phyloP scores from a whole-genome alignment of 2,329 filamentous ascomycete genomes.

The Alternaria sp. region DNA sequence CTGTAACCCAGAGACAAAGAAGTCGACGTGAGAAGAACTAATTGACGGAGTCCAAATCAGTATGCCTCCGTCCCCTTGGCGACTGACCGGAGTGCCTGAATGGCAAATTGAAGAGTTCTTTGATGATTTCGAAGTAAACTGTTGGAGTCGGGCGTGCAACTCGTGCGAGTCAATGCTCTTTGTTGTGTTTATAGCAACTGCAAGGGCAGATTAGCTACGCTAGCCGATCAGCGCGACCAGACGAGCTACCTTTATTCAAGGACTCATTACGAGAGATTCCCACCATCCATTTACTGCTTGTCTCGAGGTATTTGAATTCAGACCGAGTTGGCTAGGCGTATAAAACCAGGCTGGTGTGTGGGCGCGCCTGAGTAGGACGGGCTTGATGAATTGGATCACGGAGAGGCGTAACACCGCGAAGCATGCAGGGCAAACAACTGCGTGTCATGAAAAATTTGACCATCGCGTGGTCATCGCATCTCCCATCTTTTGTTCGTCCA shows the following conservation, averaged over 20 bases:
- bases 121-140: neutral
- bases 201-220: conserved; percentile 1
- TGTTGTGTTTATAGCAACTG: conserved; percentile 8
- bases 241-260: neutral
- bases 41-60: neutral
- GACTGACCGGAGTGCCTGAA: neutral
- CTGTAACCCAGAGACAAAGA: neutral
- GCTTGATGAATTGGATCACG: neutral
- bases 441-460: neutral
- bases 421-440: neutral
- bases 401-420: neutral
- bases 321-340: neutral
- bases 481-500: neutral
- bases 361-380: neutral
- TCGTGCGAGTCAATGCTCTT: neutral
- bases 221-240: neutral
- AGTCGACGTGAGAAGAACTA: neutral
- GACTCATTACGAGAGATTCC: neutral
- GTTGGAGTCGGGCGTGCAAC: neutral
- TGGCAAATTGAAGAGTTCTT: neutral
- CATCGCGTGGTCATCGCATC: neutral
- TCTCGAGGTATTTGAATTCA: neutral
- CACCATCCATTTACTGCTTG: neutral
- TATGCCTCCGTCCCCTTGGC: neutral
- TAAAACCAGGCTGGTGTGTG: neutral